Conservation (phyloP, 108 stramenopile genomes). For the Aurantiochytrium sp. region DNA sequence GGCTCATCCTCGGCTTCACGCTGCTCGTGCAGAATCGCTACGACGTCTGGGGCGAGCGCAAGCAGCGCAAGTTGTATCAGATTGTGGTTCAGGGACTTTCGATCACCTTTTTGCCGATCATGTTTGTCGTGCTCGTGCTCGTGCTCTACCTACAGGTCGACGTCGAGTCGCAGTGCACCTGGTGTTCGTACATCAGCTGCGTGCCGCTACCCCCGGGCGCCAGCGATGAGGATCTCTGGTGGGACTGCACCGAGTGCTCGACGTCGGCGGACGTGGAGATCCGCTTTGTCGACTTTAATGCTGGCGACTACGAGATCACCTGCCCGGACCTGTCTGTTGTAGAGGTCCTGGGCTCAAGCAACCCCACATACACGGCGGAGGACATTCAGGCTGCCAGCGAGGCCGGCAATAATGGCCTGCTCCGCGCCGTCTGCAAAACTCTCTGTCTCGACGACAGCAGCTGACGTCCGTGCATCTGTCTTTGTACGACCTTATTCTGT, state of each 20-base stretch:
- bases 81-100: background rate
- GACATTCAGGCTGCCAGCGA: background rate
- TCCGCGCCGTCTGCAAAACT: background rate
- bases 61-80: background rate
- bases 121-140: background rate
- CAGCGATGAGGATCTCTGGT: background rate
- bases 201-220: background rate
- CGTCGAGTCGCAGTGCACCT: background rate
- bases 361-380: background rate
- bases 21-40: constrained; percentile 16
- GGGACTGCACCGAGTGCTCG: constrained; percentile 22
- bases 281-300: background rate
- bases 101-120: background rate
- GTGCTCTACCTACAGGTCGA: constrained; percentile 9
- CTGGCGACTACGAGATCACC: background rate
- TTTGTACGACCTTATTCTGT: too few species aligned
- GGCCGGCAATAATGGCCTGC: background rate
- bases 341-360: background rate
- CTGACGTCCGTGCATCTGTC: too few species aligned
- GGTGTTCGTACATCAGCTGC: constrained; percentile 18
- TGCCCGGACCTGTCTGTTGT: background rate
- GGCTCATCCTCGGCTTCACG: constrained; percentile 35
- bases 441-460: background rate
- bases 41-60: background rate
- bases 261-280: background rate